These are phyloP conservation scores for Cyberlindnera nakhonratchasimensis DNA, from an alignment of 805 yeast species.

Conservation along the genomic window DNA sequence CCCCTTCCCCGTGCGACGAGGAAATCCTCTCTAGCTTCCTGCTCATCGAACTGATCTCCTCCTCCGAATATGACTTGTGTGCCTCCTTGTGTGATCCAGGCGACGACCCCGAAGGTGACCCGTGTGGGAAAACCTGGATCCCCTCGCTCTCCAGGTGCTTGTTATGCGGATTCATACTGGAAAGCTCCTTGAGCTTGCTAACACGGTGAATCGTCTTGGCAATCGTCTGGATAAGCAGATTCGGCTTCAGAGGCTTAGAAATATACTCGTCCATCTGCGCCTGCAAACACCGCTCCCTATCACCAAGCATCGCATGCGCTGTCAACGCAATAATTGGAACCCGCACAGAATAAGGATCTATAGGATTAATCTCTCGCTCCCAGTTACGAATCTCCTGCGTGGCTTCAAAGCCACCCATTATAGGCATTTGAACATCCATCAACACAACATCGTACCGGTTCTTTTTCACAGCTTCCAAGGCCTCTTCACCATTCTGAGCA, in stretches of 20 bases:
- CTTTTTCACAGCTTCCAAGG: constrained; percentile 68
- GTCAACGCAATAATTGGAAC: constrained; percentile 89
- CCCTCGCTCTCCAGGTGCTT: constrained; percentile 23
- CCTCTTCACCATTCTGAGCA: constrained; percentile 83
- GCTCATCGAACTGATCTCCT: constrained; percentile 7
- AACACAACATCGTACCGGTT: constrained; percentile 74
- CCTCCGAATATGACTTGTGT: constrained; percentile 12
- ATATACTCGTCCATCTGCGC: constrained; percentile 93
- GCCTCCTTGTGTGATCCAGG: constrained; percentile 1
- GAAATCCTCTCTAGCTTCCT: background rate
- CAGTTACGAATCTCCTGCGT: constrained; percentile 82
- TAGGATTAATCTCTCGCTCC: constrained; percentile 77
- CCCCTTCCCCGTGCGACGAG: background rate
- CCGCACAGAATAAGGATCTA: constrained; percentile 63
- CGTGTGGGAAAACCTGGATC: constrained; percentile 9
- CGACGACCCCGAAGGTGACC: constrained; percentile 8
- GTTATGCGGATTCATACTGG: constrained; percentile 24
- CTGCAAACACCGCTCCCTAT: constrained; percentile 78
- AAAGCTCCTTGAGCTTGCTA: constrained; percentile 51
- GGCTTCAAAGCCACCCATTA: constrained; percentile 93
- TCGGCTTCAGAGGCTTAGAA: constrained; percentile 84
- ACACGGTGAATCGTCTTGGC: constrained; percentile 76
- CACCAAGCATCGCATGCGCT: constrained; percentile 94
- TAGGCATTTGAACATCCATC: constrained; percentile 96
- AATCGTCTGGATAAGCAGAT: constrained; percentile 77